Conservation (phyloP, 164 flowering plant species). For the Vitis labrusca region DNA sequence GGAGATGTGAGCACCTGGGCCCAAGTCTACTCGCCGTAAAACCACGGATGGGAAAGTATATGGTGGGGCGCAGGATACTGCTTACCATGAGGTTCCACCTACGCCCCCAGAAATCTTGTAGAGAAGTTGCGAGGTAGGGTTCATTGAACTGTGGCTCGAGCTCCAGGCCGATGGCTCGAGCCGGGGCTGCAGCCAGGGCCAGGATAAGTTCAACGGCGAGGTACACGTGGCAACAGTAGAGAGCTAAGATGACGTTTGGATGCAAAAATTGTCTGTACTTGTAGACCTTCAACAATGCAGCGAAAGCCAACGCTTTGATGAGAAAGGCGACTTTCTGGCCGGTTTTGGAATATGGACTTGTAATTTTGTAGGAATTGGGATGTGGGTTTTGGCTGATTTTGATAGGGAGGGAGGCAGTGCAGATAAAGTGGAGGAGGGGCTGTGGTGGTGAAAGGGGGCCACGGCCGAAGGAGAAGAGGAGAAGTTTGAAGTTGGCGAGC, state of each 20-base stretch:
- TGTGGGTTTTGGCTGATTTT: constrained; percentile 15
- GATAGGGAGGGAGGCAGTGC: constrained; percentile 41
- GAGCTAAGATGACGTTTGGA: constrained; percentile 15
- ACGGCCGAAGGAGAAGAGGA: constrained; percentile 39
- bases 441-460: constrained; percentile 33
- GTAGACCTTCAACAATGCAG: constrained; percentile 9
- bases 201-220: constrained; percentile 27
- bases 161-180: constrained; percentile 30
- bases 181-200: constrained; percentile 20
- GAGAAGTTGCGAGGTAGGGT: constrained; percentile 57
- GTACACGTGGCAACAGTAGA: constrained; percentile 33
- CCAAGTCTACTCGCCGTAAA: constrained; percentile 6
- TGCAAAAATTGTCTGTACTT: constrained; percentile 16
- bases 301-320: constrained; percentile 12
- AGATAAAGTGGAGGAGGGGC: constrained; percentile 26
- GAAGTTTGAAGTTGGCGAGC: constrained; percentile 49
- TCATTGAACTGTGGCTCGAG: constrained; percentile 52
- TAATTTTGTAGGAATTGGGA: background rate
- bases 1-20: background rate
- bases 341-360: background rate
- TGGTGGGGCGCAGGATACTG: constrained; percentile 46
- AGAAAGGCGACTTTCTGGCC: background rate
- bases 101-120: constrained; percentile 70
- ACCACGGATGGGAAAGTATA: constrained; percentile 31
- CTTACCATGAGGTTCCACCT: constrained; percentile 70